A percentile compares a stretch with the other conserved stretches of the same genome.
phyloP scores from a whole-genome alignment of 2,329 filamentous ascomycete species.

The Epicoccum nigrum region DNA sequence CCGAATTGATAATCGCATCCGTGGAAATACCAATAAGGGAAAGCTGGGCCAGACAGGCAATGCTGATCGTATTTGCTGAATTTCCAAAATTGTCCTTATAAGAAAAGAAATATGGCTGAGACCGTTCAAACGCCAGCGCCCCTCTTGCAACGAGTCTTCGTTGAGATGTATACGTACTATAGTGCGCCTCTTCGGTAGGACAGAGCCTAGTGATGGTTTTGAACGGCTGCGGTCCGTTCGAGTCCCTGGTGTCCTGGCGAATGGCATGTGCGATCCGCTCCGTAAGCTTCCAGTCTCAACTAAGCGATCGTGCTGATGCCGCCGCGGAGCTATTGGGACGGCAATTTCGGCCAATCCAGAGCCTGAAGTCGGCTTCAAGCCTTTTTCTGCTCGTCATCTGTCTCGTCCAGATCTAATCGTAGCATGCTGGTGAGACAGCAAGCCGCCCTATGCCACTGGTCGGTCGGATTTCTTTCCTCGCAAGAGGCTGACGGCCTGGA shows the following conservation, averaged over 20 bases:
- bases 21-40: slow-evolving; percentile 40
- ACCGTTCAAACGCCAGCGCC: slow-evolving; percentile 37
- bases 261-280: slow-evolving; percentile 42
- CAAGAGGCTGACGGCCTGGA: slow-evolving; percentile 25
- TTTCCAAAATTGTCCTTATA: slow-evolving; percentile 46
- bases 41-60: slow-evolving; percentile 40
- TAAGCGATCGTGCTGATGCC: slow-evolving; percentile 42
- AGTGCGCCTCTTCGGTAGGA: slow-evolving; percentile 31
- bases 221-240: slow-evolving; percentile 39
- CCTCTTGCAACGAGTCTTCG: slow-evolving; percentile 29
- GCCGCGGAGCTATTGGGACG: slow-evolving; percentile 40
- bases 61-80: slow-evolving; percentile 48
- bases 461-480: slow-evolving; percentile 33
- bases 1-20: slow-evolving; percentile 39
- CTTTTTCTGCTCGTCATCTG: slow-evolving; percentile 40
- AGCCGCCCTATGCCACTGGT: slow-evolving; percentile 36
- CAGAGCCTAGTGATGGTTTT: slow-evolving; percentile 35
- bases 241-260: slow-evolving; percentile 36
- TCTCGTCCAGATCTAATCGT: slow-evolving; percentile 36
- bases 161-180: slow-evolving; percentile 22
- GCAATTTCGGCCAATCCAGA: slow-evolving; percentile 42
- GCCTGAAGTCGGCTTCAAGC: slow-evolving; percentile 32
- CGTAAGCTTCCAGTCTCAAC: slow-evolving; percentile 40
- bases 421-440: slow-evolving; percentile 41
- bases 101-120: slow-evolving; percentile 39